Evolutionary conservation across 129 eudicot species (phyloP), one percentile per base, ranked within the genome.

Genomic region (Lactuca sativa): DNA sequence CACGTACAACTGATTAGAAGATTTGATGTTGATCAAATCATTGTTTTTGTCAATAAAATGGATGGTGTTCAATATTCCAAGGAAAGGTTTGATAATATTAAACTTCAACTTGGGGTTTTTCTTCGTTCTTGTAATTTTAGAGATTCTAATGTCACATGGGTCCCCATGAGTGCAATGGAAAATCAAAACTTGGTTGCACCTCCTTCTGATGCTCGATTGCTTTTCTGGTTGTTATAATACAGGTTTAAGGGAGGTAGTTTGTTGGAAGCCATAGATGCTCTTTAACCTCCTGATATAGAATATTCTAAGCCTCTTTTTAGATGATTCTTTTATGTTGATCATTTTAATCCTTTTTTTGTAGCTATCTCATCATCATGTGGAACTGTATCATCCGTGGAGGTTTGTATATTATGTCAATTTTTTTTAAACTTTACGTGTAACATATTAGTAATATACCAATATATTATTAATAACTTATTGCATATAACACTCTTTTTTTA

Each of bases 1-100:
- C 99, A 93, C 67, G 91, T 97, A 15, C 99, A 93, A 71, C 91
- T 93, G 73, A 85, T 93, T 59, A 87, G 97, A 81, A 93, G 99
- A 73, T 93, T 93, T 72, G 99, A 97, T 10, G 99, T 85, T 67
- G 99, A 93, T 59, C 99, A 90, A 75, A 53, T 93, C 48, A 85
- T 93, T 62, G 90, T 93, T 40, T 77, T 82, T 0, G 82, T 93
- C 21, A 93, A 93, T 78, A 93, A 93, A 82, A 90, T 93, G 99
- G 99, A 93, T 66, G 80, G 57, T 11, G 99, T 84, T 59, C 81
- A 55, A 49, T 93, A 93, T 81, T 90, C 97, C 13, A 80, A 78
- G 82, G 97, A 89, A 65, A 91, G 99, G 32, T 93, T 90, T 71
- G 87, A 87, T 57, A 49, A 62, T 18, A 86, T 93, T 54, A 90